Base-by-base conservation (phyloP, 371 early-diverging fungal species). In the Apophysomyces trapeziformis region DNA sequence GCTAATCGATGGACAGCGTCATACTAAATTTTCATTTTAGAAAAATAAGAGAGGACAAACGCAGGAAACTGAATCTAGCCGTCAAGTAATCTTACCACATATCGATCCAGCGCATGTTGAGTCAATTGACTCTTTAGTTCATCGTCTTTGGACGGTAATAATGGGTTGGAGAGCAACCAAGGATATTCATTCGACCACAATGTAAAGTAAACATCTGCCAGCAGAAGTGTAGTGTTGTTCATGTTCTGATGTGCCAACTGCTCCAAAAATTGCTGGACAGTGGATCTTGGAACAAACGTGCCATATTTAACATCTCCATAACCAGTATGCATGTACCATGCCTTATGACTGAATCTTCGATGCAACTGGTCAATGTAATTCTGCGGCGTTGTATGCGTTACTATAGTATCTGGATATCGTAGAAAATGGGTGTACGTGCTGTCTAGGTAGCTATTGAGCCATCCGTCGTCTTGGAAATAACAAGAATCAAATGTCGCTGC, bases 391-490 rank as follows among this genome's bases (percentile, higher is more conserved):
- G 85, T 79, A 58, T 81, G 85, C 32, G 85, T 81, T 61, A 86
- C 80, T 60, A 87, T 71, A 43, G 82, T 71, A 37, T 79, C 81
- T 0, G 88, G 83, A 57, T 76, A 73, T 0, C 69, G 70, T 46
- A 81, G 63, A 65, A 83, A 83, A 74, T 86, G 84, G 45, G 86
- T 86, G 71, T 89, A 89, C 38, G 86, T 68, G 39, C 77, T 77
- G 66, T 88, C 88, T 77, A 89, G 68, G 60, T 85, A 86, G 5
- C 80, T 65, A 68, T 89, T 89, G 35, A 89, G 71, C 80, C 83
- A 87, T 56, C 79, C 73, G 65, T 87, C 86, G 59, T 89, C 89
- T 70, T 89, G 89, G 46, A 87, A 85, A 59, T 89, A 89, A 60
- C 89, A 89, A 66, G 79, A 69, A 46, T 78, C 68, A 50, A 79